Percentiles rank a stretch among this genome's conserved stretches.
Conservation (phyloP, 768 basidiomycete species). For the Mycena haematopus region DNA sequence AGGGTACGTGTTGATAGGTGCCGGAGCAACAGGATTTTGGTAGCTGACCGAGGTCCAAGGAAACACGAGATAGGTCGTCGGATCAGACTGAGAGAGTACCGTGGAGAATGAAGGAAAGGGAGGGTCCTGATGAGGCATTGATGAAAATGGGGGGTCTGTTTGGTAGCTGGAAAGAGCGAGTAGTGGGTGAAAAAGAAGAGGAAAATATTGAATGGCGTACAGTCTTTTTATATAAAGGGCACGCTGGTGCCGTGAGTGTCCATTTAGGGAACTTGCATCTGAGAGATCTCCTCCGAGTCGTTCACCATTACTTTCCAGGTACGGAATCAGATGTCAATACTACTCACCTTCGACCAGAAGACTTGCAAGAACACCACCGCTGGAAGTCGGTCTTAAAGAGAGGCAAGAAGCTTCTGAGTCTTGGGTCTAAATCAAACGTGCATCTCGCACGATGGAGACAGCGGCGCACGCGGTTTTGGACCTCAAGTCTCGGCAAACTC, state of each 20-base stretch:
- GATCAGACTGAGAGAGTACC: conserved; percentile 7
- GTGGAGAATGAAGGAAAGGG: conserved; percentile 3
- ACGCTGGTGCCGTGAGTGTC: conserved; percentile 1
- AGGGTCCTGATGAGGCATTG: conserved; percentile 5
- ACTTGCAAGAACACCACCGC: too few species aligned
- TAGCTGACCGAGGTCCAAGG: conserved; percentile 12
- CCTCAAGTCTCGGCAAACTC: too few species aligned
- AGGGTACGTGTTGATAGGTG: not conserved
- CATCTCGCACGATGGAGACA: too few species aligned
- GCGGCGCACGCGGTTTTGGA: too few species aligned
- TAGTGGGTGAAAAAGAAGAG: conserved; percentile 1
- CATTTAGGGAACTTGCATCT: not conserved
- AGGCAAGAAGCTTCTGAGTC: too few species aligned
- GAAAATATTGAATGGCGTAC: not conserved
- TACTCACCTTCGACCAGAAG: too few species aligned
- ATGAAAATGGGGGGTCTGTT: not conserved
- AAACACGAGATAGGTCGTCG: conserved; percentile 4
- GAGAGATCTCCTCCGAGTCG: not conserved
- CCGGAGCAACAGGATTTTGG: not conserved
- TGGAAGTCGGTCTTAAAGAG: too few species aligned
- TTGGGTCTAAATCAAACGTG: too few species aligned
- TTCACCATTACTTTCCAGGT: not conserved
- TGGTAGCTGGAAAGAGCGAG: not conserved
- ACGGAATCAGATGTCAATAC: too few species aligned
- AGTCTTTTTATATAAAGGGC: not conserved